These are phyloP conservation scores for Komagataella mondaviorum DNA, from an alignment of 805 yeast genomes.

Conservation along the genomic window DNA sequence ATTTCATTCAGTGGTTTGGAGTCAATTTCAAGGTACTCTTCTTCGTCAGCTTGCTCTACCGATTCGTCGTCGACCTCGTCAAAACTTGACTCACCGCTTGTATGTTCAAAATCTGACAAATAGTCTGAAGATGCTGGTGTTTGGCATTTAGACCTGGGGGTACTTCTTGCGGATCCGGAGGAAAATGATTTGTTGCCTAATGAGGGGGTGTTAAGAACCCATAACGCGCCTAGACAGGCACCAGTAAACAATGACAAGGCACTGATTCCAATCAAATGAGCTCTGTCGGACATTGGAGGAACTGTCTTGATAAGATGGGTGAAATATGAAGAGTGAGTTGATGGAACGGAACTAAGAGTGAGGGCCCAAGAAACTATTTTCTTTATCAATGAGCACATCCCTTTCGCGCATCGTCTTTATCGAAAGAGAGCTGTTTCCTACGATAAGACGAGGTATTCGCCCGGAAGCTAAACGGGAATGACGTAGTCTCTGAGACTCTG, in stretches of 20 bases:
- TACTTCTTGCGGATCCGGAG: background rate
- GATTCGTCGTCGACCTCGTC: conserved; percentile 22
- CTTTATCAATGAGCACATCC: background rate
- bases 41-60: conserved; percentile 28
- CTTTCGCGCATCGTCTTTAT: background rate
- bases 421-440: background rate
- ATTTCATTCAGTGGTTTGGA: conserved; percentile 47
- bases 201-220: conserved; percentile 6
- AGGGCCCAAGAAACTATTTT: background rate
- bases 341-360: background rate
- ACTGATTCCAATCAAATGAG: background rate
- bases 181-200: background rate
- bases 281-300: background rate
- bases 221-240: conserved; percentile 14
- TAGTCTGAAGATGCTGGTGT: conserved; percentile 13
- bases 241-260: conserved; percentile 16
- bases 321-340: background rate
- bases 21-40: conserved; percentile 44
- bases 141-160: conserved; percentile 2
- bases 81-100: background rate
- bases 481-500: too few relatives aligned
- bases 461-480: too few relatives aligned
- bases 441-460: too few relatives aligned
- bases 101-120: conserved; percentile 9
- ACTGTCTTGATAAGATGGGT: background rate